Base-by-base conservation (phyloP, 2,329 filamentous ascomycete species). In the Chaetomium sp. region DNA sequence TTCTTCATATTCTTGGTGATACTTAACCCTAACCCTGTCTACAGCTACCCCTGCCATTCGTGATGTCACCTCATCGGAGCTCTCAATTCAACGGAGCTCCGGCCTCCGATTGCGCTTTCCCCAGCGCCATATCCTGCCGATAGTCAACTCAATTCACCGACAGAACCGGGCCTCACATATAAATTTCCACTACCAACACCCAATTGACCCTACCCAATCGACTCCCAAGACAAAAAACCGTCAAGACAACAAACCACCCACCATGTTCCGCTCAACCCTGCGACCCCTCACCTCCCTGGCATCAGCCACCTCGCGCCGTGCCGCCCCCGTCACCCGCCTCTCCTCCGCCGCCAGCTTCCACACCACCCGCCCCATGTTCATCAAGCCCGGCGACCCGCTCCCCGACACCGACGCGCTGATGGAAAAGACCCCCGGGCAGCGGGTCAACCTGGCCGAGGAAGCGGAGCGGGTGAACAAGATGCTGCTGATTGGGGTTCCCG, bases 381-480 rank as follows among this genome's bases (percentile, higher is more conserved):
- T 97, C 69, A 81, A 87, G 66, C 84, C 84, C 58, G 91, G 91
- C 67, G 91, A 96, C 71, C 74, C 79, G 63, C 78, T 97, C 54
- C 94, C 92, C 45, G 75, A 84, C 71, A 74, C 92, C 56, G 84
- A 91, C 61, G 84, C 88, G 49, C 80, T 96, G 64, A 86, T 85
- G 61, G 88, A 97, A 75, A 80, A 82, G 73, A 91, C 87, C n/a
- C 92, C 92, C 0, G 90, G 88, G 59, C 95, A 91, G 80, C 94
- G 91, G 74, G 84, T 97, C 71, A 92, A 89, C 73, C 79, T 97
- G 57, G 83, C 88, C 64, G 80, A 87, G 61, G 89, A 95, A 75
- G 79, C 95, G 61, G 69, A 71, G 59, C 78, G 78, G 60, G 58
- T 63, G 42, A 84, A 82, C 61, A 88, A 89, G 68, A 90, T 88